Percentiles rank a stretch among this genome's conserved stretches.
Conservation (phyloP, 1,284 basidiomycete genomes). For the Volvariella surrecta region DNA sequence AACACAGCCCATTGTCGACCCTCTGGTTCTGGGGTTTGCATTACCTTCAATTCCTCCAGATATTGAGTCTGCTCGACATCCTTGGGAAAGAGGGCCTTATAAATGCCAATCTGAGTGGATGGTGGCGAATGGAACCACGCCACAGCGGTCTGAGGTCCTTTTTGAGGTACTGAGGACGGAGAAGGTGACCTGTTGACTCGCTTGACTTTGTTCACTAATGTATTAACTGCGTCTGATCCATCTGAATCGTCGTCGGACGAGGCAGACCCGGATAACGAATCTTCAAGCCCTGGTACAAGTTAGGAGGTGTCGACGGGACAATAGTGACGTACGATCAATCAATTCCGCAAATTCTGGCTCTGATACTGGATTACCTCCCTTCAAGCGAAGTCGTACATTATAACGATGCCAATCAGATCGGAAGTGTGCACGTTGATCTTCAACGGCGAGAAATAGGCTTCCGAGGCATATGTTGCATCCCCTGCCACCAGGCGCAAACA, state of each 20-base stretch:
- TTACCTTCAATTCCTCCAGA: slow-evolving; percentile 48
- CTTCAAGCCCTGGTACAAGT: slow-evolving; percentile 56
- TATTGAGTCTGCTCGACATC: slow-evolving; percentile 33
- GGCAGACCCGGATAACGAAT: slow-evolving; percentile 85
- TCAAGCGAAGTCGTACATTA: slow-evolving; percentile 81
- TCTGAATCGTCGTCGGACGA: slow-evolving; percentile 49
- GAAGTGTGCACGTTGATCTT: slow-evolving; percentile 84
- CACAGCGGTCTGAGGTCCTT: slow-evolving; percentile 63
- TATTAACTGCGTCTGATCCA: slow-evolving; percentile 58
- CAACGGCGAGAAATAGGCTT: slow-evolving; percentile 62
- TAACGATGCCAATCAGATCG: slow-evolving; percentile 97
- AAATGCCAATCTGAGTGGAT: slow-evolving; percentile 85
- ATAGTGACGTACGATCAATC: slow-evolving; percentile 57
- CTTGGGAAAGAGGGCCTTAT: slow-evolving; percentile 62
- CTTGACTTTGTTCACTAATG: slow-evolving; percentile 59
- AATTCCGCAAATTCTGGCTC: slow-evolving; percentile 71
- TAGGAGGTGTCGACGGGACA: background rate
- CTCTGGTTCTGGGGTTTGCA: slow-evolving; percentile 54
- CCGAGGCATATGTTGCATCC: slow-evolving; percentile 77
- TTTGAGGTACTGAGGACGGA: slow-evolving; percentile 29
- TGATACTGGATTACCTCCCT: slow-evolving; percentile 50
- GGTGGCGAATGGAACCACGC: slow-evolving; percentile 86
- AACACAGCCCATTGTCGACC: slow-evolving; percentile 88
- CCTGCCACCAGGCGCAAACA: slow-evolving; percentile 13
- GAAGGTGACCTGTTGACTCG: slow-evolving; percentile 35